A percentile compares a stretch with the other conserved stretches of the same genome.
These are phyloP conservation scores for Metschnikowia corniflorae DNA, from an alignment of 805 yeast species.

Conservation along the genomic window DNA sequence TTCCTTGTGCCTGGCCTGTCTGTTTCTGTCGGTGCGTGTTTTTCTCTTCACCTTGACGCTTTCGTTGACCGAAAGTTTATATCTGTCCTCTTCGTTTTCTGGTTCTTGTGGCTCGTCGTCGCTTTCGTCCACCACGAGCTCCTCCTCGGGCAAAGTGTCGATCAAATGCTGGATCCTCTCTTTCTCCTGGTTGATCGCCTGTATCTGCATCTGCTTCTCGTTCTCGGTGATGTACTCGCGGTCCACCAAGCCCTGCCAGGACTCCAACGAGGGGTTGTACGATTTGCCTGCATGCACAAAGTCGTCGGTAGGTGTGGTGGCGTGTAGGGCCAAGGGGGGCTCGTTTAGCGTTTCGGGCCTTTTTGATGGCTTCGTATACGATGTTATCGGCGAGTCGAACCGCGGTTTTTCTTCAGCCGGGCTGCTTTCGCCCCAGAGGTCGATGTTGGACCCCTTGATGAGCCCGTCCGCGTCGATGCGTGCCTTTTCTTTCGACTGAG, in stretches of 20 bases:
- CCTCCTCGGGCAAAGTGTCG: conserved; percentile 42
- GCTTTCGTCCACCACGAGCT: conserved; percentile 39
- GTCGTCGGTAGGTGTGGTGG: conserved; percentile 29
- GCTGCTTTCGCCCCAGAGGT: conserved; percentile 61
- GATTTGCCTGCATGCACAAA: conserved; percentile 86
- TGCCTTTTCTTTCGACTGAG: conserved; percentile 50
- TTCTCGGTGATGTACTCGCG: conserved; percentile 65
- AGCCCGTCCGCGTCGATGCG: conserved; percentile 64
- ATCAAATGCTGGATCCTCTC: conserved; percentile 63
- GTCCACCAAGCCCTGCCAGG: conserved; percentile 73
- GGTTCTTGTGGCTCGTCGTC: conserved; percentile 26
- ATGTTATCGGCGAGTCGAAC: conserved; percentile 17
- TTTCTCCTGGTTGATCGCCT: conserved; percentile 58
- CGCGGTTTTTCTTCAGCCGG: conserved; percentile 9
- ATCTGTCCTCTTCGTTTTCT: conserved; percentile 34
- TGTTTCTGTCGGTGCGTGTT: conserved; percentile 75
- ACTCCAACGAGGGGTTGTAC: conserved; percentile 81
- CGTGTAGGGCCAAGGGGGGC: conserved; percentile 50
- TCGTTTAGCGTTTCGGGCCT: conserved; percentile 54
- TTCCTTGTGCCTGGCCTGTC: conserved; percentile 59
- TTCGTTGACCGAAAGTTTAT: conserved; percentile 63
- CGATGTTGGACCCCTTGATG: conserved; percentile 44
- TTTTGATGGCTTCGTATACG: conserved; percentile 41
- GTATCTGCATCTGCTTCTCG: conserved; percentile 60
- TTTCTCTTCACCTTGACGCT: conserved; percentile 68